phyloP scores from a whole-genome alignment of 495 filamentous ascomycete species.

The Parathielavia appendiculata region DNA sequence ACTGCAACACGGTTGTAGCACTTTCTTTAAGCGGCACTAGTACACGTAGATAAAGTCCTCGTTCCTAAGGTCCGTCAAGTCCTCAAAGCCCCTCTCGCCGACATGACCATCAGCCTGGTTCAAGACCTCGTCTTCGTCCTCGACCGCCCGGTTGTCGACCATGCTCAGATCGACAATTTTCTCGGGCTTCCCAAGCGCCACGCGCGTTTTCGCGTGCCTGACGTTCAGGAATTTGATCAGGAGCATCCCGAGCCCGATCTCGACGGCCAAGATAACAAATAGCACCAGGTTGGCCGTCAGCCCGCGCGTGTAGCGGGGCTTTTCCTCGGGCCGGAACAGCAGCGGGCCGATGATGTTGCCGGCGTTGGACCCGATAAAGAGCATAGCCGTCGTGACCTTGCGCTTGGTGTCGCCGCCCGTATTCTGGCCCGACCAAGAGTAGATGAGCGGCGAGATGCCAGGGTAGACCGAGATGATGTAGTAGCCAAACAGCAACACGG shows the following conservation, averaged over 20 bases:
- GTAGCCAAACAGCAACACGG: background rate
- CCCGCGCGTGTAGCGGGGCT: constrained; percentile 2
- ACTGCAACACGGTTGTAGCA: no score
- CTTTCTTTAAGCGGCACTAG: no score
- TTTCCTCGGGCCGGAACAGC: constrained; percentile 3
- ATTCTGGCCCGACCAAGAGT: constrained; percentile 6
- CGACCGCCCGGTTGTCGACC: background rate
- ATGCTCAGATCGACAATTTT: constrained; percentile 5
- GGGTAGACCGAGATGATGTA: constrained; percentile 2
- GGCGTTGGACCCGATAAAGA: background rate
- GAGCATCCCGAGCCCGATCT: background rate
- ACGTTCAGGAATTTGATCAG: background rate
- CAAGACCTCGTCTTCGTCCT: background rate
- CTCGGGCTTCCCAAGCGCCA: constrained; percentile 2
- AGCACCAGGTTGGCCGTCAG: constrained; percentile 5
- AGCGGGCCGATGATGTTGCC: constrained; percentile 7
- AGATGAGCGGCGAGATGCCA: constrained; percentile 5
- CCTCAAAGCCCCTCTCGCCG: background rate
- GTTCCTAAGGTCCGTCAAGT: constrained; percentile 2
- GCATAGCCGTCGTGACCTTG: background rate
- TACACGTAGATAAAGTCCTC: constrained; percentile 7
- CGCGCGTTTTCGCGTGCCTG: background rate
- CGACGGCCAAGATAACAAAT: background rate
- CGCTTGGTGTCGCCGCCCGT: constrained; percentile 7
- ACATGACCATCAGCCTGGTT: background rate